Conservation (phyloP, 257 asterid species). For the Solanum commersonii region DNA sequence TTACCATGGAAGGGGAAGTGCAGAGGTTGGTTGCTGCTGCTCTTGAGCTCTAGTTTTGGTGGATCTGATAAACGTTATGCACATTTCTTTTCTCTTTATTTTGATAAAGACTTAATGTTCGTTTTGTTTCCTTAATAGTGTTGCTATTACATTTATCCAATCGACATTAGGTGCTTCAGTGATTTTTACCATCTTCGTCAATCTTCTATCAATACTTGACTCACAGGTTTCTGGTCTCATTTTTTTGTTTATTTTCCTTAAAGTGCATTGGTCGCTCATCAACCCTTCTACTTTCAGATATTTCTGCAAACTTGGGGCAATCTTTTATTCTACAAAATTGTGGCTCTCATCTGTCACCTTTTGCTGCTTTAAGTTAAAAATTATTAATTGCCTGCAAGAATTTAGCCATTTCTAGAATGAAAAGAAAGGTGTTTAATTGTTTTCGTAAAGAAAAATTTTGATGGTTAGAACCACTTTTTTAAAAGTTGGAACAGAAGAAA, state of each 20-base stretch:
- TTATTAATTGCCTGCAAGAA: background rate
- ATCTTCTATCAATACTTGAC: background rate
- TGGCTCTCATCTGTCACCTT: background rate
- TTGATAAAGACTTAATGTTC: background rate
- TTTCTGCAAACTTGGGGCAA: background rate
- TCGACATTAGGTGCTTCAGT: background rate
- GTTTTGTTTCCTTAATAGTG: background rate
- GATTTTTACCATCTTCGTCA: background rate
- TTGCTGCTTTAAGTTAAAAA: background rate
- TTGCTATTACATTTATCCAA: background rate
- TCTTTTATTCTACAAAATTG: background rate
- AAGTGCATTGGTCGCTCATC: background rate
- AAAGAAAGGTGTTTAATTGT: background rate
- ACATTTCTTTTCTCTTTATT: background rate
- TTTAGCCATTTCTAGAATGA: background rate
- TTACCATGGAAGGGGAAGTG: constrained; percentile 95
- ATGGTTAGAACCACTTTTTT: background rate
- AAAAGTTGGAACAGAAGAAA: background rate
- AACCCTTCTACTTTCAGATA: background rate
- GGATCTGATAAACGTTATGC: background rate
- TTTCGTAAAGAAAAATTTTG: background rate
- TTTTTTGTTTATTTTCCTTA: background rate
- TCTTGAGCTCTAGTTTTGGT: background rate
- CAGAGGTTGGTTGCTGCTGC: constrained; percentile 47
- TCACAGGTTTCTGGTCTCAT: background rate